A percentile compares a stretch with the other conserved stretches of the same genome.
phyloP scores from a whole-genome alignment of 73 alveolate genomes.

The Paraurostyla sp. region DNA sequence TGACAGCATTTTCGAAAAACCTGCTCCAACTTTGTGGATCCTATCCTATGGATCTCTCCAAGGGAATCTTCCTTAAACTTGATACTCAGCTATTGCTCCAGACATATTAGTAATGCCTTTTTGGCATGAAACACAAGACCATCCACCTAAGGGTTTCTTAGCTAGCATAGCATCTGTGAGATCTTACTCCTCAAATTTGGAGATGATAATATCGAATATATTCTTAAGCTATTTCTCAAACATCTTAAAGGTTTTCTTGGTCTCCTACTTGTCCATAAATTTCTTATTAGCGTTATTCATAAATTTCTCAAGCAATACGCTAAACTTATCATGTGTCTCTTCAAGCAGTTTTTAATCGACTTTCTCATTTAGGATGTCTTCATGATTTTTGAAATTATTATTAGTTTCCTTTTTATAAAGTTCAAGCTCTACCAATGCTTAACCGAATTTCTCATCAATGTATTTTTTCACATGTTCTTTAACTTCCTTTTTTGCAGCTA shows the following conservation, averaged over 20 bases:
- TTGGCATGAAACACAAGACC: slow-evolving; percentile 93
- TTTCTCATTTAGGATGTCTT: slow-evolving; percentile 63
- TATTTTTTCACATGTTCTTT: slow-evolving; percentile 9
- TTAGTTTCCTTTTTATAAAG: slow-evolving; percentile 75
- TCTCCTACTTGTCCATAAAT: slow-evolving; percentile 90
- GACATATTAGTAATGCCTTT: slow-evolving; percentile 75
- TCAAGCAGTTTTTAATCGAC: background rate
- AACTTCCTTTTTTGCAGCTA: background rate
- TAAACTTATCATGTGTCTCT: slow-evolving; percentile 80
- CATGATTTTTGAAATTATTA: slow-evolving; percentile 74
- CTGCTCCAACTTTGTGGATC: slow-evolving; percentile 87
- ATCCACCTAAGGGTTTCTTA: slow-evolving; percentile 91
- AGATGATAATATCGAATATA: slow-evolving; percentile 17
- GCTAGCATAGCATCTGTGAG: slow-evolving; percentile 86
- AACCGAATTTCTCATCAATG: background rate
- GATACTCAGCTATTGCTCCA: slow-evolving; percentile 77
- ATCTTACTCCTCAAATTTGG: slow-evolving; percentile 74
- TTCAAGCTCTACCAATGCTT: background rate
- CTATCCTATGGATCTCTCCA: slow-evolving; percentile 85
- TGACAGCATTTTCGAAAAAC: slow-evolving; percentile 95
- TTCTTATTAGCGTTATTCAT: slow-evolving; percentile 77
- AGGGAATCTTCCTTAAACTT: slow-evolving; percentile 88
- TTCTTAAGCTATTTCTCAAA: slow-evolving; percentile 84
- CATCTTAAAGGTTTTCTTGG: slow-evolving; percentile 81
- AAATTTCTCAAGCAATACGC: slow-evolving; percentile 74